These are phyloP conservation scores for Lithospermum erythrorhizon DNA, from an alignment of 257 asterid genomes.

Conservation along the genomic window DNA sequence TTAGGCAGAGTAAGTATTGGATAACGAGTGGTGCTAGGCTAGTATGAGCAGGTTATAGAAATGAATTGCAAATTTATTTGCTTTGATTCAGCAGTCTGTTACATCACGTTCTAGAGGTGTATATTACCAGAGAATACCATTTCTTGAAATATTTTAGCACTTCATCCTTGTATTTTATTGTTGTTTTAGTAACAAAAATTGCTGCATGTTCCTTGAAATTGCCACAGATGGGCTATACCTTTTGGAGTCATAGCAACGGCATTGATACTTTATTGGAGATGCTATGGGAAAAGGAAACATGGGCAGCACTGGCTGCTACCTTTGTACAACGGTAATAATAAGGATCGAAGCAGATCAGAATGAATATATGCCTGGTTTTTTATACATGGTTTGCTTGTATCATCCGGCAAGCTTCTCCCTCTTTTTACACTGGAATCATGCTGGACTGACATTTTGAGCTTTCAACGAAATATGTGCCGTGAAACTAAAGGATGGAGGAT, in stretches of 20 bases:
- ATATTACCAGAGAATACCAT: not conserved
- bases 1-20: no score
- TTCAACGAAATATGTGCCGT: not conserved
- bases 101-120: not conserved
- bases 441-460: not conserved
- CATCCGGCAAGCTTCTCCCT: not conserved
- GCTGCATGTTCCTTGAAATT: not conserved
- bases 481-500: not conserved
- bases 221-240: conserved; percentile 91
- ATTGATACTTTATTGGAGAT: conserved; percentile 64
- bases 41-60: not conserved
- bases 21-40: not conserved
- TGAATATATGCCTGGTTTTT: conserved; percentile 19
- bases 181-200: not conserved
- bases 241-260: conserved; percentile 35
- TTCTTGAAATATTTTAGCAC: not conserved
- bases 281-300: conserved; percentile 56
- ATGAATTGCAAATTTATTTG: not conserved
- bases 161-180: not conserved
- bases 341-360: conserved; percentile 76
- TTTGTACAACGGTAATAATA: conserved; percentile 40
- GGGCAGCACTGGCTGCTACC: conserved; percentile 60
- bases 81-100: not conserved
- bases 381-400: not conserved
- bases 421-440: not conserved